Evolutionary conservation across 2,329 filamentous ascomycete genomes (phyloP).

Genomic region (Xylaria hypoxylon): DNA sequence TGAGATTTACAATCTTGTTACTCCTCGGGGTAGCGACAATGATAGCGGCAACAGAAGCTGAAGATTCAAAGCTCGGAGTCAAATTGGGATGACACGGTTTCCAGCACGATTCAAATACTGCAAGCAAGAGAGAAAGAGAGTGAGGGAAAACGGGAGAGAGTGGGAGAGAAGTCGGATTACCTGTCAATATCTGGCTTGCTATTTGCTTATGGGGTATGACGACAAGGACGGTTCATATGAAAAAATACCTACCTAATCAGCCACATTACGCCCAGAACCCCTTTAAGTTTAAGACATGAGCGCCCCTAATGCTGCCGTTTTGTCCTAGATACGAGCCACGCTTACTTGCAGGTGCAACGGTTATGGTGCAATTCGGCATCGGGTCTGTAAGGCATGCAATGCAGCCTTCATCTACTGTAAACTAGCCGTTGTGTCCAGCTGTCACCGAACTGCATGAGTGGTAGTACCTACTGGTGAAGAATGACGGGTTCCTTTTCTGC

Average conservation of each 20-base stretch:
- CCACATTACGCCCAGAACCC: not conserved
- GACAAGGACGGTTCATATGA: slow-evolving; percentile 37
- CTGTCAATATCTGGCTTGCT: slow-evolving; percentile 36
- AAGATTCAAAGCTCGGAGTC: slow-evolving; percentile 9
- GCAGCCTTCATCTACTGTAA: too few species aligned
- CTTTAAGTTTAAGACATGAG: slow-evolving; percentile 2
- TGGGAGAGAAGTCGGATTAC: slow-evolving; percentile 36
- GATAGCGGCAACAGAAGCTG: not conserved
- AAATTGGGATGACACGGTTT: slow-evolving; percentile 22
- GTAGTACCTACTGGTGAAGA: too few species aligned
- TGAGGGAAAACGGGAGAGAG: not conserved
- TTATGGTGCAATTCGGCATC: slow-evolving; percentile 19
- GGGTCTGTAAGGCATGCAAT: slow-evolving; percentile 16
- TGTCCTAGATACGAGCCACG: not conserved
- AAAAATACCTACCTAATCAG: slow-evolving; percentile 17
- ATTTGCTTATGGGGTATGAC: slow-evolving; percentile 47
- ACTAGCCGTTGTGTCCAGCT: too few species aligned
- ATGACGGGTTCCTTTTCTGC: slow-evolving; percentile 3
- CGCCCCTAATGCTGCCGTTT: not conserved
- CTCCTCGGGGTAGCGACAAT: not conserved
- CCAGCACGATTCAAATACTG: slow-evolving; percentile 13
- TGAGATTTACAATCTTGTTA: slow-evolving; percentile 19
- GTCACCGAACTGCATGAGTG: too few species aligned
- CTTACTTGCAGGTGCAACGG: not conserved
- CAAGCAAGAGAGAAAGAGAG: slow-evolving; percentile 22